Base-by-base conservation (phyloP, 2,329 filamentous ascomycete genomes). In the Ophiostoma ips region DNA sequence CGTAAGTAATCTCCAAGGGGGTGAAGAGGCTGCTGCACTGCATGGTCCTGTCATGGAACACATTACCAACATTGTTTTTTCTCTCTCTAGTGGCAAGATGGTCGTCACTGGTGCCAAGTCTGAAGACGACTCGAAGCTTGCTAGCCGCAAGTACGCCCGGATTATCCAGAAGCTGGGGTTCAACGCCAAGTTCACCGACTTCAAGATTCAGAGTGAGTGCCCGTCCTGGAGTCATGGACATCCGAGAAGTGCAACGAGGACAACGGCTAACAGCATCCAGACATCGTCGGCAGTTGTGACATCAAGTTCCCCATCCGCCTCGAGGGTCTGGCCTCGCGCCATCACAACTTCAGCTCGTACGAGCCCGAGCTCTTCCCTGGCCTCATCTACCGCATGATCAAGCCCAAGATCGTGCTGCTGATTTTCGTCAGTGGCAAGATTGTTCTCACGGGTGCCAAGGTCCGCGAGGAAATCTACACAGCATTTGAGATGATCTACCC, bases 161-260 rank as follows among this genome's bases (percentile, higher is more conserved):
- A 98, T 98, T 68, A 98, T 98, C 61, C 92, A 98, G 76, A 98
- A 98, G 75, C 86, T 98, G 54, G 92, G 92, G 55, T 98, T 98
- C 77, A 95, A 95, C 60, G 90, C 92, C 61, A 96, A 95, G 79
- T 96, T 98, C 70, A 95, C 90, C 58, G 92, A 98, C 68, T 98
- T 98, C 73, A 98, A 98, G 79, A 98, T 98, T 62, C 89, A 95
- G 75, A 98, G 52, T 54, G 30, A 38, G 52, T 50, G 10, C 13
- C 37, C 6, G n/a, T 10, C 9, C 11, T n/a, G n/a, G n/a, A n/a
- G 2, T 33, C 11, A 2, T 31, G 33, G 7, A 16, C 12, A 5
- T 19, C 10, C 5, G 15, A 37, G 13, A 31, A 19, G 3, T n/a
- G n/a, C n/a, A 12, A 28, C 1, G 13, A 12, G 4, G 18, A 31